These are phyloP conservation scores for Myriangium duriaei DNA, from an alignment of 2,329 filamentous ascomycete species.

Conservation along the genomic window DNA sequence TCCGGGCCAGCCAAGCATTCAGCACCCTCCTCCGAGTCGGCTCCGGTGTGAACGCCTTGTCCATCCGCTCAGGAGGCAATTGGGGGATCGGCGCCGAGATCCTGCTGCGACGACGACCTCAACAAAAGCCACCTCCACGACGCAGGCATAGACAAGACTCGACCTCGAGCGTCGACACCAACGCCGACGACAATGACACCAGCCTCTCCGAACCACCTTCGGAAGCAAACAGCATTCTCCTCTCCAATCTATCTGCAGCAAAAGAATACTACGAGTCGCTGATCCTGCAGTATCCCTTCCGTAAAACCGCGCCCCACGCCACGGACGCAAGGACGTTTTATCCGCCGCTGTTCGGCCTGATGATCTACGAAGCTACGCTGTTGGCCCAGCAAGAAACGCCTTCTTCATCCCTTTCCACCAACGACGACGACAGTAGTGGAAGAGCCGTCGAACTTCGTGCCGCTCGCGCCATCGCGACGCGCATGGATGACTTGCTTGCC, in stretches of 20 bases:
- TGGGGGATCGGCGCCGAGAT: slow-evolving; percentile 84
- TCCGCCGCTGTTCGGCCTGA: slow-evolving; percentile 65
- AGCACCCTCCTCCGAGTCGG: slow-evolving; percentile 56
- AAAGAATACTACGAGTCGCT: slow-evolving; percentile 65
- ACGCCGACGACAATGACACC: slow-evolving; percentile 12
- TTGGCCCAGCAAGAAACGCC: slow-evolving; percentile 36
- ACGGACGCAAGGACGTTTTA: slow-evolving; percentile 66
- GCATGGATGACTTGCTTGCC: slow-evolving; percentile 59
- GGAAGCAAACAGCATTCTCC: slow-evolving; percentile 35
- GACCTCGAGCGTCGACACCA: slow-evolving; percentile 11
- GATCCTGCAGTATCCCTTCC: slow-evolving; percentile 64
- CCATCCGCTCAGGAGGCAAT: slow-evolving; percentile 55
- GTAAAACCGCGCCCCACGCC: slow-evolving; percentile 44
- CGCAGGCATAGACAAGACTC: not conserved
- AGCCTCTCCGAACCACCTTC: slow-evolving; percentile 17
- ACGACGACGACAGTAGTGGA: slow-evolving; percentile 12
- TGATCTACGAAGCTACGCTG: slow-evolving; percentile 62
- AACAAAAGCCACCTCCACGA: not conserved
- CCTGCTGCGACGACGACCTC: slow-evolving; percentile 44
- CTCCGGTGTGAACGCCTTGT: slow-evolving; percentile 45
- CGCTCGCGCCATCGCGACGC: slow-evolving; percentile 50
- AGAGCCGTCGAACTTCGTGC: slow-evolving; percentile 36
- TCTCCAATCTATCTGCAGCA: too few relatives aligned
- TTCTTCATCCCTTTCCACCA: slow-evolving; percentile 7
- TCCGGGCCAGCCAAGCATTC: slow-evolving; percentile 62